Base-by-base conservation (phyloP, 495 filamentous ascomycete species). In the Pseudomonodictys pantanalensis region DNA sequence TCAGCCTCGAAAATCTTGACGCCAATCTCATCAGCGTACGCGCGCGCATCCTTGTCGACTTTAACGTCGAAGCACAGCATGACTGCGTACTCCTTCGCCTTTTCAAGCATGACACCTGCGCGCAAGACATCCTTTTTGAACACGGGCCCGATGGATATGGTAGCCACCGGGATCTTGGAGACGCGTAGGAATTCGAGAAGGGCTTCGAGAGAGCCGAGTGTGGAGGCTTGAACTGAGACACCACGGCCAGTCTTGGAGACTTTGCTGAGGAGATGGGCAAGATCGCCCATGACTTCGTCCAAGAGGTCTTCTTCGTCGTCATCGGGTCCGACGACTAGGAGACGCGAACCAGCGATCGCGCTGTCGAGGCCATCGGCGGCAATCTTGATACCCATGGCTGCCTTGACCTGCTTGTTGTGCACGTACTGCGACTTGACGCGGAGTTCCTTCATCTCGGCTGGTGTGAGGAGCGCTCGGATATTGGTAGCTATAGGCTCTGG, bases 31-130 rank as follows among this genome's bases (percentile, higher is more conserved):
- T 96, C 89, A 38, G 95, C 95, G 65, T 97, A 96, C 12, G 80
- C 80, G 66, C 86, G 81, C 1, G 95, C 95, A 68, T 99, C 95
- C 73, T 96, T 97, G 74, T 99, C 95, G 22, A 99, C 88, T 78
- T 96, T 96, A 72, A 99, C 95, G 70, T 99, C 95, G 79, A 99
- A 99, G 72, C 95, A 97, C 18, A 99, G 86, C 95, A 99, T 99
- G 72, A 97, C 91, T 23, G 95, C 95, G 60, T 86, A 95, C 71
- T 99, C 93, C 66, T 90, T 91, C 42, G 85, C 83, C 75, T 97
- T 97, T 77, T 99, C 95, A 58, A 97, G 77, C 95, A 99, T 99
- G 52, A 86, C 88, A 64, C 90, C 92, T 38, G 88, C 90, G 73
- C 92, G 91, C 84, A 97, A 93, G 50, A 99, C 90, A 75, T 99